Conservation (phyloP, 2,329 filamentous ascomycete species). For the Arthrobotrys musiformis region DNA sequence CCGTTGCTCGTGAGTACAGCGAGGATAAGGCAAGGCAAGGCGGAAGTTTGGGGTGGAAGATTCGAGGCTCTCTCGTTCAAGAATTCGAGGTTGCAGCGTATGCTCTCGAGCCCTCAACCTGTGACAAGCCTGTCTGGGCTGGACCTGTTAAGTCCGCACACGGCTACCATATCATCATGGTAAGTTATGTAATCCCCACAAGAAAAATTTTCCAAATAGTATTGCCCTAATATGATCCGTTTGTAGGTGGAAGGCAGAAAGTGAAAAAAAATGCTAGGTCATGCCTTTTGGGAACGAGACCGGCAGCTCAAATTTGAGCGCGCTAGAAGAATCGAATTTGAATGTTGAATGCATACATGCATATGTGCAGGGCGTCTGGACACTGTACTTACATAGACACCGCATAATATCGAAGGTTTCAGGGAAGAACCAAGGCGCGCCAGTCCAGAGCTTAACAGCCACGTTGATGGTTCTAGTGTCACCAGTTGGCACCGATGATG, state of each 20-base stretch:
- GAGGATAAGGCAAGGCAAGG: conserved; percentile 59
- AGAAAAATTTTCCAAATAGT: conserved; percentile 15
- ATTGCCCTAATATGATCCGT: conserved; percentile 27
- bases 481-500: conserved; percentile 24
- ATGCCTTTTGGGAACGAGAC: neutral
- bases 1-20: conserved; percentile 58
- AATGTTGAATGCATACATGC: conserved; percentile 16
- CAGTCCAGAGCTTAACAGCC: conserved; percentile 11
- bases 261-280: conserved; percentile 26
- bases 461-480: conserved; percentile 15
- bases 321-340: conserved; percentile 5
- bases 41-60: conserved; percentile 59
- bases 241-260: conserved; percentile 53
- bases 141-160: conserved; percentile 58
- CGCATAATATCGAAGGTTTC: conserved; percentile 34
- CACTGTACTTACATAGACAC: conserved; percentile 6
- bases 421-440: conserved; percentile 11
- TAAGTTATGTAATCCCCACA: conserved; percentile 21
- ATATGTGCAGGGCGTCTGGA: neutral
- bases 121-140: conserved; percentile 58
- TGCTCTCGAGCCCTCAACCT: conserved; percentile 57
- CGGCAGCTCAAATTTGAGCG: conserved; percentile 8
- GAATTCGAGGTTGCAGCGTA: conserved; percentile 59
- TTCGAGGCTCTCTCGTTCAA: conserved; percentile 57
- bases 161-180: conserved; percentile 57